Percentiles rank a stretch among this genome's conserved stretches.
Conservation (phyloP, 805 yeast species). For the Brettanomyces custersianus region DNA sequence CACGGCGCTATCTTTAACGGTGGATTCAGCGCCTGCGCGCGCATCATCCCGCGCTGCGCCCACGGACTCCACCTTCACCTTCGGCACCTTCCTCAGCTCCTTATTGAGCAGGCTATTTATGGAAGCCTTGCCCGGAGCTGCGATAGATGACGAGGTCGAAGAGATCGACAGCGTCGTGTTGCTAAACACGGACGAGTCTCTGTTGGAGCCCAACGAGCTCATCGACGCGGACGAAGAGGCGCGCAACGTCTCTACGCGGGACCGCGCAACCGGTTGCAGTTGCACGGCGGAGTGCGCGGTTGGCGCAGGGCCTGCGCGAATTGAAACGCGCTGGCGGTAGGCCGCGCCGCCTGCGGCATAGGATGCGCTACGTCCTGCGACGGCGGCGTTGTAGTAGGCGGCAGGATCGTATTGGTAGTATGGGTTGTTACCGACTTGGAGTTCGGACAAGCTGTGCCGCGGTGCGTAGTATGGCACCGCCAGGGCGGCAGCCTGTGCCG, state of each 20-base stretch:
- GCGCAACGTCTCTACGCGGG: background rate
- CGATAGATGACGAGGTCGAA: constrained; percentile 5
- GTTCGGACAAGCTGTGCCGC: background rate
- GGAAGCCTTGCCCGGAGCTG: constrained; percentile 19
- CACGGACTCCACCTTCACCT: background rate
- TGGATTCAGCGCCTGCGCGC: background rate
- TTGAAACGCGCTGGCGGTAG: background rate
- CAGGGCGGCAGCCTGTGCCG: constrained; percentile 5
- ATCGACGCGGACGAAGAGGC: constrained; percentile 8
- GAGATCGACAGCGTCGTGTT: constrained; percentile 15
- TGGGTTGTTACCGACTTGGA: too few relatives aligned
- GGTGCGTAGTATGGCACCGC: constrained; percentile 6
- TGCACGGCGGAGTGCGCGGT: background rate
- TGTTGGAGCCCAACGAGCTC: constrained; percentile 17
- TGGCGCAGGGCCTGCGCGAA: background rate
- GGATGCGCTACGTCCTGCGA: background rate
- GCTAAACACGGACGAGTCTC: constrained; percentile 19
- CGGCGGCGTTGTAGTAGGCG: too few relatives aligned
- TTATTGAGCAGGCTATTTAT: constrained; percentile 19
- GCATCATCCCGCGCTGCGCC: background rate
- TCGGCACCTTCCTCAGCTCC: constrained; percentile 10
- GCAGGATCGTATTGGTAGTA: too few relatives aligned
- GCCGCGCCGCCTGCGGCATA: background rate
- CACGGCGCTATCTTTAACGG: background rate
- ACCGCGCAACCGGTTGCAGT: background rate